Conservation (phyloP, 163 green algal genomes). For the Chloroidium sp. region DNA sequence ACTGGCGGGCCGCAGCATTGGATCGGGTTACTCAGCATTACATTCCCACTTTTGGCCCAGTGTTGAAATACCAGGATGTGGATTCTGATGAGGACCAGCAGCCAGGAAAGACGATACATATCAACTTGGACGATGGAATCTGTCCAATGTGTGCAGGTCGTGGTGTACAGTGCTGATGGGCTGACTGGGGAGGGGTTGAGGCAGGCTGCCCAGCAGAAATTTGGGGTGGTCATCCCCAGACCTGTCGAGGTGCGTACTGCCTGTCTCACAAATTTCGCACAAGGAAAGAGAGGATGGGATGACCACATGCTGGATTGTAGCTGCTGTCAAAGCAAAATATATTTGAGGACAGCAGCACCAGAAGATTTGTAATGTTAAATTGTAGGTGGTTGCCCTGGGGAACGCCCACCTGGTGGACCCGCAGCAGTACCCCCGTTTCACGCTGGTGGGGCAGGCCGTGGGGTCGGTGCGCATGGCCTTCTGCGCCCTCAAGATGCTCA, state of each 20-base stretch:
- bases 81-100: too few relatives aligned
- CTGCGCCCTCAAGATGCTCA: background rate
- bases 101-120: too few relatives aligned
- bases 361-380: background rate
- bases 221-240: background rate
- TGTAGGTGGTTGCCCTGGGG: conserved; percentile 48
- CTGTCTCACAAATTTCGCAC: background rate
- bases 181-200: too few relatives aligned
- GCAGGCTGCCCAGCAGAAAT: background rate
- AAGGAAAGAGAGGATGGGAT: too few relatives aligned
- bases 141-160: too few relatives aligned
- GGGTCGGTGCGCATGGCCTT: conserved; percentile 53
- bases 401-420: conserved; percentile 43
- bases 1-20: background rate
- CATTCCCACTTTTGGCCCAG: background rate
- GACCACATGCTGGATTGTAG: background rate
- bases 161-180: too few relatives aligned
- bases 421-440: conserved; percentile 68
- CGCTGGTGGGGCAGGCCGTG: conserved; percentile 71
- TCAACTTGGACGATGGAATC: too few relatives aligned
- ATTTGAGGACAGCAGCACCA: background rate
- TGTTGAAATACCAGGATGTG: too few relatives aligned
- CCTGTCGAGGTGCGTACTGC: background rate
- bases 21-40: background rate
- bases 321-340: background rate